Base-by-base conservation (phyloP, 768 basidiomycete genomes). In the Dacryopinax spathularia region DNA sequence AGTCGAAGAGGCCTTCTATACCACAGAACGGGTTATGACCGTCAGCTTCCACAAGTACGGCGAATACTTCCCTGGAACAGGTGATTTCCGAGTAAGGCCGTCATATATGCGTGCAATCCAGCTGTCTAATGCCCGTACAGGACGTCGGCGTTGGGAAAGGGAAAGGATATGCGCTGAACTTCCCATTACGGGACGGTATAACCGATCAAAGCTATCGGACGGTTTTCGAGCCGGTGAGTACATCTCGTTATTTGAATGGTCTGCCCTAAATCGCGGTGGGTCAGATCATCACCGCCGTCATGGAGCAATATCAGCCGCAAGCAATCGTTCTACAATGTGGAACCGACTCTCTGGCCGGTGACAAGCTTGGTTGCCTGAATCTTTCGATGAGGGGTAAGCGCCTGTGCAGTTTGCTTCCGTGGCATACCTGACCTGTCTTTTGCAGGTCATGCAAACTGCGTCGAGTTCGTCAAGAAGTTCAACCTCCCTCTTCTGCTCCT, bases 1-100 rank as follows among this genome's bases (percentile, higher is more conserved):
- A 41, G 96, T 99, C 25, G 96, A 99, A 72, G 96, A 99, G 75
- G 96, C 96, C 0, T 99, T 99, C 73, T 99, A 98, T 74, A 94
- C 93, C 2, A 98, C 96, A 22, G 95, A 99, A 72, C 82, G 96
- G 43, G 96, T 99, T 63, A 98, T 98, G 96, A 98, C 95, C 0
- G 86, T 86, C 70, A 93, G 90, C 69, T 96, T 98, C 75, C 96
- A 99, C 73, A 97, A 98, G 74, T 99, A 97, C 67, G 96, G 96
- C 34, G 96, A 99, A 74, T 99, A 89, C 75, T 99, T 99, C 75
- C 96, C 96, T 29, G 96, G 96, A 39, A 99, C 96, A 5, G 96
- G 96, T n/a, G 94, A 96, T 74, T 78, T 96, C 37, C 82, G 94
- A 68, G 91, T 91, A 71, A 68, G 84, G 72, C 13, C 34, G 20